These are phyloP conservation scores for Colletotrichum camelliae DNA, from an alignment of 2,329 filamentous ascomycete species.

Conservation along the genomic window DNA sequence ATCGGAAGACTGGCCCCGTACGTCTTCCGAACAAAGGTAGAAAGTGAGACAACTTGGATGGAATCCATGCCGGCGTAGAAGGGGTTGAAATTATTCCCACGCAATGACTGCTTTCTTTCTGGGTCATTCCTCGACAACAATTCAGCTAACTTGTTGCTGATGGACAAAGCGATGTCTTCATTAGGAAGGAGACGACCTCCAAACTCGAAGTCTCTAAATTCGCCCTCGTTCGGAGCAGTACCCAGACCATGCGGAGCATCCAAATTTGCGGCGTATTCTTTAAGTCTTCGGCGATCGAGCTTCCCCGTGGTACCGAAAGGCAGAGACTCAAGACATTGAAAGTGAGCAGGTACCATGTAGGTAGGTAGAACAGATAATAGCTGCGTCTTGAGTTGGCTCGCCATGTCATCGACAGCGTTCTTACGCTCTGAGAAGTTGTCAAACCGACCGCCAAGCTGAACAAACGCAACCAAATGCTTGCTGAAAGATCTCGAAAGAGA, in stretches of 20 bases:
- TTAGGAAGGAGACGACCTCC: neutral
- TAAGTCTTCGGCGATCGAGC: conserved; percentile 17
- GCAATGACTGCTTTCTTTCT: neutral
- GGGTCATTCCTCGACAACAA: neutral
- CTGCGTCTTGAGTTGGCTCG: neutral
- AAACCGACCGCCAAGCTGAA: neutral
- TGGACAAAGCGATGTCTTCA: neutral
- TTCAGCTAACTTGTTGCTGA: conserved; percentile 3
- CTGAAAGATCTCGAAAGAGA: neutral
- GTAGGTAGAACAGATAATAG: conserved; percentile 14
- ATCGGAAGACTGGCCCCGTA: neutral
- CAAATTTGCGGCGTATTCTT: neutral
- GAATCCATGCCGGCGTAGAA: conserved; percentile 15
- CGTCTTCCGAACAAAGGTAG: neutral
- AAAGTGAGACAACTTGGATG: conserved; percentile 13
- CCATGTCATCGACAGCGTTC: neutral
- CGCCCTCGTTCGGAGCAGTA: neutral
- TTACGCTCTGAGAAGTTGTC: neutral
- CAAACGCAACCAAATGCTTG: conserved; percentile 9
- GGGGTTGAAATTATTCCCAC: conserved; percentile 10
- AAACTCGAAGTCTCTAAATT: neutral
- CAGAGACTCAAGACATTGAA: conserved; percentile 17
- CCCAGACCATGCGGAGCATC: neutral
- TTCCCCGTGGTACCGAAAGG: conserved; percentile 25
- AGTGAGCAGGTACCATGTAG: conserved; percentile 28